These are phyloP conservation scores for Lindgomyces ingoldianus DNA, from an alignment of 495 filamentous ascomycete genomes.

Conservation along the genomic window DNA sequence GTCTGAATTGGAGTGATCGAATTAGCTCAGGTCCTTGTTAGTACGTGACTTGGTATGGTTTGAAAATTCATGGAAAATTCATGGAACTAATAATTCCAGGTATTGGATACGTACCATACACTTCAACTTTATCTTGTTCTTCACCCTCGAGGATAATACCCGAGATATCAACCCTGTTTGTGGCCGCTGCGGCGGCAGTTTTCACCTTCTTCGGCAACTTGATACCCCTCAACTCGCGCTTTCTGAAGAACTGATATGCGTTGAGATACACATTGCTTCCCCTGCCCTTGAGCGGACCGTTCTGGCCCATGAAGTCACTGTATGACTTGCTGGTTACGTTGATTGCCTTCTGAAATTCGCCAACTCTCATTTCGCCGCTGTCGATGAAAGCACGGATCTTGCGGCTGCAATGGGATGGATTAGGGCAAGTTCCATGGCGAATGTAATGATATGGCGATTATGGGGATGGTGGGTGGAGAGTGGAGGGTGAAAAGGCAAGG, in stretches of 20 bases:
- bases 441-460: background rate
- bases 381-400: constrained; percentile 51
- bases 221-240: constrained; percentile 45
- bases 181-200: background rate
- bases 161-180: constrained; percentile 1
- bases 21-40: too few relatives aligned
- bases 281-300: constrained; percentile 43
- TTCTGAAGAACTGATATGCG: constrained; percentile 49
- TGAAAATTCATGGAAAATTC: too few relatives aligned
- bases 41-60: too few relatives aligned
- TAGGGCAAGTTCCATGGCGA: background rate
- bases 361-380: constrained; percentile 51
- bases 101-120: constrained; percentile 60
- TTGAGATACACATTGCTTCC: constrained; percentile 36
- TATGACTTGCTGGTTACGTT: constrained; percentile 42
- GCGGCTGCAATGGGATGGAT: constrained; percentile 33
- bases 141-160: constrained; percentile 50
- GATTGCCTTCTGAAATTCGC: constrained; percentile 49
- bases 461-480: too few relatives aligned
- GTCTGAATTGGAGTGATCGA: too few relatives aligned
- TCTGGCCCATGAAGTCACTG: constrained; percentile 45
- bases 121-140: constrained; percentile 42
- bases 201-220: constrained; percentile 37
- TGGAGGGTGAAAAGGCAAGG: constrained; percentile 18
- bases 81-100: too few relatives aligned